Conservation (phyloP, 1,139 yeast species). For the Magnusiomyces sp. region DNA sequence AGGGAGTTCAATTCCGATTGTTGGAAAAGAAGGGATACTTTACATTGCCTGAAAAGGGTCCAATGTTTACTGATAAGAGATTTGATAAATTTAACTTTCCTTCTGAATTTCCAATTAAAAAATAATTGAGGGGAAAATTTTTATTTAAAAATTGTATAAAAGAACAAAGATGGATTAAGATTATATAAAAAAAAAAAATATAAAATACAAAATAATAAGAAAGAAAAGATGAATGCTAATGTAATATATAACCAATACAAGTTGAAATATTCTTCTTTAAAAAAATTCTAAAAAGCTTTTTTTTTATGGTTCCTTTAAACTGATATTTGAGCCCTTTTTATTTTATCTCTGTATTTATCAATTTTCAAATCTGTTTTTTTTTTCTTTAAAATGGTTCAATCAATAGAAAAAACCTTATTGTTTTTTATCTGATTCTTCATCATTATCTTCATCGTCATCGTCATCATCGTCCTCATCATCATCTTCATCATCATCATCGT, state of each 20-base stretch:
- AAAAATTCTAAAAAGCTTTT: no score
- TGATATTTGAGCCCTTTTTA: no score
- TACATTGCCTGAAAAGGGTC: slow-evolving; percentile 37
- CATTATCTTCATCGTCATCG: no score
- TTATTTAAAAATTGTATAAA: not conserved
- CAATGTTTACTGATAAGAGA: slow-evolving; percentile 20
- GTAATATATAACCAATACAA: no score
- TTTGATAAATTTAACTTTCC: slow-evolving; percentile 8
- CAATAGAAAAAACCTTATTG: not conserved
- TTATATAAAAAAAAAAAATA: not conserved
- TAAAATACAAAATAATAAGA: no score
- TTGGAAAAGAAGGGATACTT: slow-evolving; percentile 47
- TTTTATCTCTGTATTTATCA: no score
- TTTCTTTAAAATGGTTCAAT: not conserved
- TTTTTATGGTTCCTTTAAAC: no score
- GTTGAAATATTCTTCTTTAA: no score
- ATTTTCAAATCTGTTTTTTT: no score
- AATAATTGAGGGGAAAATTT: not conserved
- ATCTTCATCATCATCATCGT: slow-evolving; percentile 11
- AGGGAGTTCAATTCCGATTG: slow-evolving; percentile 50
- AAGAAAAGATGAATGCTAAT: no score
- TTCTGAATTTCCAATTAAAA: slow-evolving; percentile 9
- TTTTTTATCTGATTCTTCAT: no score
- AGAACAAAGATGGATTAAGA: no score
- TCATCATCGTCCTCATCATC: slow-evolving; percentile 14